Conservation (phyloP, 2,329 filamentous ascomycete species). For the Phyllachora maydis region DNA sequence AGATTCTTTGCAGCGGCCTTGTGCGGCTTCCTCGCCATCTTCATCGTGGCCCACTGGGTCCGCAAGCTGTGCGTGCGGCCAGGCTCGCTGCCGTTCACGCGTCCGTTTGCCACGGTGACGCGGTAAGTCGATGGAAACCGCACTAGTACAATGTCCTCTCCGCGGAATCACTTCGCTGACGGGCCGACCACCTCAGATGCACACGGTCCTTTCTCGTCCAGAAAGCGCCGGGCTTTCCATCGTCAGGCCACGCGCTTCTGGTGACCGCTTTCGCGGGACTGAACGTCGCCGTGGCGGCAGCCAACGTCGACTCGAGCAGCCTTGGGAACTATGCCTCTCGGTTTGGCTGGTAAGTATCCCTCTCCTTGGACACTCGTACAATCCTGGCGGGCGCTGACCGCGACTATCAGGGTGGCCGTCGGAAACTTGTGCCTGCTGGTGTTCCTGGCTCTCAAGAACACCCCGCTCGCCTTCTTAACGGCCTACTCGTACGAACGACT, state of each 20-base stretch:
- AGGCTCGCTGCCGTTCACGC: conserved; percentile 4
- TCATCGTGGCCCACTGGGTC: conserved; percentile 11
- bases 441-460: conserved; percentile 36
- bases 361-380: neutral
- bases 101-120: conserved; percentile 8
- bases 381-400: neutral
- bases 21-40: conserved; percentile 10
- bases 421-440: conserved; percentile 28
- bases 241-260: conserved; percentile 12
- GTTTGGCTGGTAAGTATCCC: conserved; percentile 11
- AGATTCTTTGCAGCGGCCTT: conserved; percentile 8
- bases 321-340: conserved; percentile 8
- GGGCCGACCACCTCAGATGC: conserved; percentile 4
- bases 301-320: conserved; percentile 8
- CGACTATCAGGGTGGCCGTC: conserved; percentile 9
- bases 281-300: conserved; percentile 10
- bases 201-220: conserved; percentile 11
- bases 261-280: conserved; percentile 10
- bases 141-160: neutral
- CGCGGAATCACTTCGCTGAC: conserved; percentile 1
- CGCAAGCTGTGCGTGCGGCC: conserved; percentile 6
- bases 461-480: conserved; percentile 29
- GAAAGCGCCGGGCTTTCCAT: conserved; percentile 11
- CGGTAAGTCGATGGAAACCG: no score
- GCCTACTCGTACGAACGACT: conserved; percentile 36